A percentile compares a stretch with the other conserved stretches of the same genome.
Conservation (phyloP, 129 eudicot species). For the Daucus carota region DH1_v3.0 NC_030384.2:48585501-48586000, state of each 20-base stretch:
- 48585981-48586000: neutral
- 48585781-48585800: constrained; percentile 62
- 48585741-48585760: constrained; percentile 74
- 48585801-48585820: constrained; percentile 71
- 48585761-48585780: constrained; percentile 58
- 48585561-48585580: constrained; percentile 29
- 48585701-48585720: constrained; percentile 55
- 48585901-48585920: neutral
- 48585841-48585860: constrained; percentile 81
- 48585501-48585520: constrained; percentile 27
- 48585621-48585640: constrained; percentile 57
- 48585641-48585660: constrained; percentile 63
- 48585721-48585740: constrained; percentile 39
- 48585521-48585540: constrained; percentile 35
- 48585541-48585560: constrained; percentile 18
- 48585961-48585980: neutral
- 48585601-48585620: constrained; percentile 86
- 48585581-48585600: constrained; percentile 66
- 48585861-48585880: constrained; percentile 75
- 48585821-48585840: constrained; percentile 94
- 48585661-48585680: constrained; percentile 49
- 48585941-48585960: neutral
- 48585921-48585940: neutral
- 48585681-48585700: constrained; percentile 36
- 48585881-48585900: neutral